Evolutionary conservation across 2,329 filamentous ascomycete genomes (phyloP).

Genomic region (Rutstroemia sp.): DNA sequence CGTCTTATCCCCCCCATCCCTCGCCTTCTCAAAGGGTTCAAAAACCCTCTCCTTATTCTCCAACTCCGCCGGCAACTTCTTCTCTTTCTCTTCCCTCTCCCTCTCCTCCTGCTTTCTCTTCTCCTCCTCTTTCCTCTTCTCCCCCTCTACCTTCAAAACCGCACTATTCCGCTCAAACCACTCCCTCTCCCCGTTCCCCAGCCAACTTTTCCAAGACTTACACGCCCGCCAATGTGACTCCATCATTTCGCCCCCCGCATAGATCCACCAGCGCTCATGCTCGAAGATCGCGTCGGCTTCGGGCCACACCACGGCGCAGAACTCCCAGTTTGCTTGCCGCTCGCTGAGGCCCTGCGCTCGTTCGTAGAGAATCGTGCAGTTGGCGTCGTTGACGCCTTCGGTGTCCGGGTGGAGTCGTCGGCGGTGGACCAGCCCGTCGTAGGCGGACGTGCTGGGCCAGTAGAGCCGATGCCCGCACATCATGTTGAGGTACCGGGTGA

Average conservation of each 20-base stretch:
- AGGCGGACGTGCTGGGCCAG: neutral
- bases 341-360: neutral
- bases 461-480: neutral
- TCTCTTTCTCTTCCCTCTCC: too few species aligned
- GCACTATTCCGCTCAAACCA: too few species aligned
- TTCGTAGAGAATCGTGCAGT: neutral
- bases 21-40: too few species aligned
- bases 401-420: neutral
- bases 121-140: too few species aligned
- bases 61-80: too few species aligned
- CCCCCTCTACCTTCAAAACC: too few species aligned
- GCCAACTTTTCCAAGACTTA: too few species aligned
- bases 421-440: neutral
- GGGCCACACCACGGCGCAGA: neutral
- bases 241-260: neutral
- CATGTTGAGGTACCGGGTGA: conserved; percentile 2
- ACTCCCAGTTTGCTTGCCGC: neutral
- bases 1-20: too few species aligned
- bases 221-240: neutral
- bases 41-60: too few species aligned
- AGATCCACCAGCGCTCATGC: neutral
- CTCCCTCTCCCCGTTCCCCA: too few species aligned
- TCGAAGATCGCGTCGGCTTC: neutral
- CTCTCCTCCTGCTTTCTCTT: too few species aligned
- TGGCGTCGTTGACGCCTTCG: neutral